Evolutionary conservation across 176 grass and related monocot species (phyloP), one percentile per base, ranked within the genome.

Genomic region (Lolium multiflorum): DNA sequence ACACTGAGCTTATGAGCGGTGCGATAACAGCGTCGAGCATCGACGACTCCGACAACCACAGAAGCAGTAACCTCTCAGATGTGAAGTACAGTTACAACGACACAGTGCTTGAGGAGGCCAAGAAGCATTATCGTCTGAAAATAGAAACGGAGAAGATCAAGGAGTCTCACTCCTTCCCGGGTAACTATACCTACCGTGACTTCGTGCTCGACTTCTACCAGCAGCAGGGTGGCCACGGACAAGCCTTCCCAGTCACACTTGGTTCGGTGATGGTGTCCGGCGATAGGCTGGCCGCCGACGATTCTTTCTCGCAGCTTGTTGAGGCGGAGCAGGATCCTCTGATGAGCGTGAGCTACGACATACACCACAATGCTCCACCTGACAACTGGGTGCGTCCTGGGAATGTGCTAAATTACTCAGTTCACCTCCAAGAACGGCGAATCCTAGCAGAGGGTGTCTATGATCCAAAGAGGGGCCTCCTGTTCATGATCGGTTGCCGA

Each of bases 371-470:
- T 17, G 7, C 55, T 47, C 56, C 6, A 12, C 24, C 41, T 43
- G 41, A 43, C 41, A 7, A 43, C 41, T 43, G 74, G 87, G 77
- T 64, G 56, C 57, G 14, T 18, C 77, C 85, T 0, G 20, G 14
- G 9, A 87, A 66, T 25, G 14, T 2, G 1, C 21, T 64, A 9
- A 35, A 35, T 68, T 0, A 50, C 48, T 7, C 41, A 43, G 41
- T 43, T 0, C 11, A 5, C 1, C 0, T 49, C 0, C 8, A 63
- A 41, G 41, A n/a, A 5, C 84, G 22, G 12, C 55, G 37, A 5
- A 83, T 97, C 16, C 43, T 14, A 11, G 95, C 92, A 2, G 90
- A 97, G 87, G 95, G 92, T 14, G 88, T 94, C 1, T 97, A 93
- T 43, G 78, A 93, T 56, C 70, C 89, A 2, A 38, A 67, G 76